A percentile compares a stretch with the other conserved stretches of the same genome.
phyloP scores from a whole-genome alignment of 371 early-diverging fungal species.

The Amoeboaphelidium protococcarum region DNA sequence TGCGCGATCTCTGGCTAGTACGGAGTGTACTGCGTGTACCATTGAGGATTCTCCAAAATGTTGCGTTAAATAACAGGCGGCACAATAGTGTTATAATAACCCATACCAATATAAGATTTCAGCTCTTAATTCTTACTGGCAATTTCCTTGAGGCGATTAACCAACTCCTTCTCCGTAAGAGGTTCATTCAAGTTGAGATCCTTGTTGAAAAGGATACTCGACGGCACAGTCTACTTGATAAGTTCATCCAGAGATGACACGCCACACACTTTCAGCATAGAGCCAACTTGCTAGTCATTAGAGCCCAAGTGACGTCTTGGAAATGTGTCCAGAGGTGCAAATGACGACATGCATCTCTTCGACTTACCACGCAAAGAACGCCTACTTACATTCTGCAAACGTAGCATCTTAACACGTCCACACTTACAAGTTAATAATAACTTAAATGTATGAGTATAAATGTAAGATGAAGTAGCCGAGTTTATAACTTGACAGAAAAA shows the following conservation, averaged over 20 bases:
- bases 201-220: conserved; percentile 38
- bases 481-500: too few species aligned
- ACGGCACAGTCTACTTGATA: conserved; percentile 52
- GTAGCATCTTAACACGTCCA: too few species aligned
- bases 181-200: conserved; percentile 22
- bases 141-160: conserved; percentile 43
- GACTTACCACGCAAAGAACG: too few species aligned
- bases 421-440: too few species aligned
- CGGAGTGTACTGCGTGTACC: conserved; percentile 95
- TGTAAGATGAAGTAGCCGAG: too few species aligned
- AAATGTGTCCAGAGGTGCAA: not conserved
- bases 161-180: conserved; percentile 48
- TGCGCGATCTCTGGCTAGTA: conserved; percentile 95
- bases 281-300: conserved; percentile 23
- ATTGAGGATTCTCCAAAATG: conserved; percentile 84
- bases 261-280: conserved; percentile 53
- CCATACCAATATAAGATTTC: conserved; percentile 78
- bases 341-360: too few species aligned
- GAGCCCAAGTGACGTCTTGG: not conserved
- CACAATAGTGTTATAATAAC: conserved; percentile 63
- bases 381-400: too few species aligned
- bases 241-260: conserved; percentile 47
- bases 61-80: conserved; percentile 85
- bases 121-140: conserved; percentile 68
- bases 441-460: too few species aligned